Base-by-base conservation (phyloP, 805 yeast genomes). In the Yueomyces sp. region DNA sequence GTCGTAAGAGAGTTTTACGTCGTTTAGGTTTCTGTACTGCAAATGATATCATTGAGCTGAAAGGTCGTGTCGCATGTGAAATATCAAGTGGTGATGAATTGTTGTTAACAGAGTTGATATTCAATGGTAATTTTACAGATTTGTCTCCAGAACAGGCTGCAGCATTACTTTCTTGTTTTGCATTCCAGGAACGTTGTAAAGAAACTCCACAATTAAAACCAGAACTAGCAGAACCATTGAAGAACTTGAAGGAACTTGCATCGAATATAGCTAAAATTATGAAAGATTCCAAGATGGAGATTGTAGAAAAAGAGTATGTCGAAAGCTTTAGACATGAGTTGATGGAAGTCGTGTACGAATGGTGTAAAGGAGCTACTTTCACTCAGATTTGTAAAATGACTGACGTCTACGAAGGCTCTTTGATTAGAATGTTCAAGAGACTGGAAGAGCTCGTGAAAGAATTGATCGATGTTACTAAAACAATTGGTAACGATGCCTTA, bases 381-480 rank as follows among this genome's bases (percentile, higher is more conserved):
- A 90, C 96, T 0, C 96, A 90, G 60, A 90, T 92, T 49, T 90
- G 97, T 68, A 90, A 90, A 63, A 87, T 92, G 96, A 92, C 98
- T 0, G 98, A 92, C 59, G 97, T 92, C 39, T 92, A 90, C 53
- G 99, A 92, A 67, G 99, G 99, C 38, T 82, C 94, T 27, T 72
- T 92, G 57, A 90, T 92, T 51, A 79, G 99, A 60, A 84, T 85
- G 78, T 92, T 92, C 69, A 82, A 92, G 63, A 74, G 98, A 58
- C 69, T 92, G 44, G 98, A 92, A 63, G 99, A 92, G 61, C 73
- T 92, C 70, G 68, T 92, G 45, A 77, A 90, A 56, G 98, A 92
- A 62, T 72, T 92, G 76, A 79, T 80, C 39, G 79, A 76, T 52
- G 97, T 96, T 11, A 92, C 98, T 2, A 85, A 83, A 57, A 85